These are phyloP conservation scores for Articulospora tetracladia DNA, from an alignment of 495 filamentous ascomycete species.

Conservation along the genomic window DNA sequence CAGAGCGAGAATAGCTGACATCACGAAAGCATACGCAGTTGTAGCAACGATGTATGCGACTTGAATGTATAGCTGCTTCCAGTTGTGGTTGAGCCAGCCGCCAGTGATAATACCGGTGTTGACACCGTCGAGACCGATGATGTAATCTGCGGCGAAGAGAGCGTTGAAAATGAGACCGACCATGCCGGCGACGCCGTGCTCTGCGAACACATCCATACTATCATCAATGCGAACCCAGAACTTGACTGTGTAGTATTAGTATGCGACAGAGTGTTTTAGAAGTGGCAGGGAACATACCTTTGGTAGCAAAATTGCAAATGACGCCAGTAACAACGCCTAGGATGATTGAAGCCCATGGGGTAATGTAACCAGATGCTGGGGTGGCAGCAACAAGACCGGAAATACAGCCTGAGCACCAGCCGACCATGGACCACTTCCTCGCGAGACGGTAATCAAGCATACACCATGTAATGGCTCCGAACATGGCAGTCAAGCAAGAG, in stretches of 20 bases:
- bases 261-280: constrained; percentile 2
- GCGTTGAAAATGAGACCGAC: constrained; percentile 91
- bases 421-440: constrained; percentile 98
- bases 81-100: constrained; percentile 88
- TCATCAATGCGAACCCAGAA: constrained; percentile 95
- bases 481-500: constrained; percentile 86
- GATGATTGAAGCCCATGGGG: constrained; percentile 84
- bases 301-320: constrained; percentile 91
- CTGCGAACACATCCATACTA: constrained; percentile 95
- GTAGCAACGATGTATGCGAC: constrained; percentile 81
- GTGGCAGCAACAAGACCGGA: constrained; percentile 87
- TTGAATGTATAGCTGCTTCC: constrained; percentile 85
- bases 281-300: constrained; percentile 49
- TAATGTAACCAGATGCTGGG: constrained; percentile 82
- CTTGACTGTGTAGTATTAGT: constrained; percentile 61
- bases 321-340: constrained; percentile 82
- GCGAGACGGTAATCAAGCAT: constrained; percentile 92
- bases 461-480: constrained; percentile 84
- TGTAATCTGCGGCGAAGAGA: constrained; percentile 81
- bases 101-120: constrained; percentile 70
- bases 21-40: constrained; percentile 74
- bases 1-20: constrained; percentile 80
- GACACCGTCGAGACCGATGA: constrained; percentile 91
- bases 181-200: constrained; percentile 94
- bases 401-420: constrained; percentile 95